Percentiles rank a stretch among this genome's conserved stretches.
Evolutionary conservation across 192 early-diverging fungal species (phyloP).

Genomic region (Rhizoclosmatium sp.): DNA sequence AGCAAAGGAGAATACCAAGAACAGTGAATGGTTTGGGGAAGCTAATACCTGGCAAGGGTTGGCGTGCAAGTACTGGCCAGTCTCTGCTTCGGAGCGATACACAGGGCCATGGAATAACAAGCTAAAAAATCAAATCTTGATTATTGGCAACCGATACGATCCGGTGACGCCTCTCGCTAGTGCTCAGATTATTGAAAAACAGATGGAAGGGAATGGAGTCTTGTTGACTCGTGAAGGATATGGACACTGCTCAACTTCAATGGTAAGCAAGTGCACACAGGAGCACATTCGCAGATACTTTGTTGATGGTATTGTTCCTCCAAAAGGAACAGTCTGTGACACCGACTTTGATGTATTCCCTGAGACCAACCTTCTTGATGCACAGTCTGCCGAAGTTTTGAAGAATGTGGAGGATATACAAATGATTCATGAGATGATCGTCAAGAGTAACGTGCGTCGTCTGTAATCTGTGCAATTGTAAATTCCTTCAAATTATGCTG

Average conservation of each 20-base stretch:
- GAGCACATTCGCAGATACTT: conserved; percentile 42
- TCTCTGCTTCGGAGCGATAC: conserved; percentile 43
- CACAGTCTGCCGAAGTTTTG: background rate
- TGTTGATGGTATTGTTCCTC: conserved; percentile 1
- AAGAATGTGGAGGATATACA: background rate
- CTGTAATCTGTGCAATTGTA: too few species aligned
- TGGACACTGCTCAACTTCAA: conserved; percentile 51
- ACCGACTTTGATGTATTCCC: conserved; percentile 19
- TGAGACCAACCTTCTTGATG: background rate
- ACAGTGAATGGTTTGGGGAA: conserved; percentile 8
- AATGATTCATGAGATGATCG: background rate
- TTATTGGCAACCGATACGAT: conserved; percentile 54
- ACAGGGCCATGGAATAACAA: conserved; percentile 56
- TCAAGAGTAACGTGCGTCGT: background rate
- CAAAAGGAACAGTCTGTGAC: conserved; percentile 13
- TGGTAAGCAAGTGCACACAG: conserved; percentile 44
- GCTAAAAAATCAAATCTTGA: conserved; percentile 40
- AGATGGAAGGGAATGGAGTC: conserved; percentile 41
- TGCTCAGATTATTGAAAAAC: conserved; percentile 32
- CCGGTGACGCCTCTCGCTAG: conserved; percentile 56
- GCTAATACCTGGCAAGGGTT: background rate
- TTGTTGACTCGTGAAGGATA: conserved; percentile 46
- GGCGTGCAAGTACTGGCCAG: conserved; percentile 47
- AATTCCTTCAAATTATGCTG: too few species aligned
- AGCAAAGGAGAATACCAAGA: background rate